Percentiles rank a stretch among this genome's conserved stretches.
Evolutionary conservation across 2,329 filamentous ascomycete species (phyloP).

Genomic region (Cordyceps javanica): DNA sequence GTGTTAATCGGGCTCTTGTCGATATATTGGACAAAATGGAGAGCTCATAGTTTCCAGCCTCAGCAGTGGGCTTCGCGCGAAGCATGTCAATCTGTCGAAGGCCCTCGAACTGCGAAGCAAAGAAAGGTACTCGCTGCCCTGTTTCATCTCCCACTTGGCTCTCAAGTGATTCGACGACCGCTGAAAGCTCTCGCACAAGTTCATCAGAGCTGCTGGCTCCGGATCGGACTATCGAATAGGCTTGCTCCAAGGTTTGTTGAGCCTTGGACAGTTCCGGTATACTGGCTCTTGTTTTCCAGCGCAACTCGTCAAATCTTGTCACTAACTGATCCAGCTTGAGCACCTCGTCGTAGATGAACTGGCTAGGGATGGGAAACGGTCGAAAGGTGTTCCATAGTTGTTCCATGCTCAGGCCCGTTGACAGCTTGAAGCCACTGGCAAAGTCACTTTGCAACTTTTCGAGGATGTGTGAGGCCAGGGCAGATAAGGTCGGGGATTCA

Average conservation of each 20-base stretch:
- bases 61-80: constrained; percentile 17
- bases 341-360: constrained; percentile 39
- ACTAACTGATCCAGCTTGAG: constrained; percentile 50
- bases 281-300: constrained; percentile 50
- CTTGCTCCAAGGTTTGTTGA: constrained; percentile 47
- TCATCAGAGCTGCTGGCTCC: constrained; percentile 34
- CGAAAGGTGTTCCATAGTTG: constrained; percentile 67
- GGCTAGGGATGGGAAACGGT: constrained; percentile 50
- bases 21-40: constrained; percentile 41
- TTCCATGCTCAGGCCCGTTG: constrained; percentile 75
- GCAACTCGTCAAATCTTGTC: constrained; percentile 52
- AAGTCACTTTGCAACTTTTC: constrained; percentile 51
- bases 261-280: constrained; percentile 47
- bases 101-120: constrained; percentile 50
- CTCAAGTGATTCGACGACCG: constrained; percentile 49
- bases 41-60: constrained; percentile 30
- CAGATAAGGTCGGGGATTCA: constrained; percentile 21
- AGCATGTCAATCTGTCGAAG: constrained; percentile 48
- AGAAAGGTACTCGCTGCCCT: constrained; percentile 39
- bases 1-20: constrained; percentile 27
- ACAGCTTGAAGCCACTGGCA: constrained; percentile 62
- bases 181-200: constrained; percentile 43
- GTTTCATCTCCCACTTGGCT: constrained; percentile 36
- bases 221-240: constrained; percentile 47
- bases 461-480: constrained; percentile 35